A percentile compares a stretch with the other conserved stretches of the same genome.
Evolutionary conservation across 116 monocot species (phyloP).

Genomic region (Papilionanthe hybrid): DNA sequence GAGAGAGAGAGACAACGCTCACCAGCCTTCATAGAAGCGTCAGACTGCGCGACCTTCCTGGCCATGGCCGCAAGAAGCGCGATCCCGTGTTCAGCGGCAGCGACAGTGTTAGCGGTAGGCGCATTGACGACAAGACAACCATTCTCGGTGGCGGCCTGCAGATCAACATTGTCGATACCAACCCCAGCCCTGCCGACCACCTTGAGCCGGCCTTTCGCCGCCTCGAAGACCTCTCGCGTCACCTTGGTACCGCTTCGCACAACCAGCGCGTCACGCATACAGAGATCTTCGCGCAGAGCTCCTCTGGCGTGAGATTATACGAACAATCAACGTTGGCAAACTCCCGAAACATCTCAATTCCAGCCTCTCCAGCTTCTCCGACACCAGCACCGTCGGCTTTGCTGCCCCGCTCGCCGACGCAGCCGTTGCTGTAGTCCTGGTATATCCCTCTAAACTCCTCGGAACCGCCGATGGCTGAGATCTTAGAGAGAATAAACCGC

Average conservation of each 20-base stretch:
- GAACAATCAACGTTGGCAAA: conserved; percentile 63
- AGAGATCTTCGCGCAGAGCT: conserved; percentile 51
- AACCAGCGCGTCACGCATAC: conserved; percentile 63
- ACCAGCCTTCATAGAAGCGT: conserved; percentile 74
- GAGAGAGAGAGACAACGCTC: conserved; percentile 6
- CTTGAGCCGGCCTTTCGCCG: conserved; percentile 54
- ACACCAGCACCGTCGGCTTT: conserved; percentile 59
- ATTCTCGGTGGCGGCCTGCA: conserved; percentile 78
- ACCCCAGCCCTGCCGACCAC: conserved; percentile 84
- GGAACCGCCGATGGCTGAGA: background rate
- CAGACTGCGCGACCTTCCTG: conserved; percentile 64
- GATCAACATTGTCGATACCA: conserved; percentile 90
- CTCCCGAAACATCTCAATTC: conserved; percentile 42
- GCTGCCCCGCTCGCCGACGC: background rate
- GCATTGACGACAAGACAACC: conserved; percentile 86
- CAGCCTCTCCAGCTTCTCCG: conserved; percentile 66
- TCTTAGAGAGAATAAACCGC: background rate
- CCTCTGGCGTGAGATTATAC: conserved; percentile 47
- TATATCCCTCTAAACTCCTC: background rate
- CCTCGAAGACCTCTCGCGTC: conserved; percentile 72
- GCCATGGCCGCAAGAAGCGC: conserved; percentile 74
- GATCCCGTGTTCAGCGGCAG: conserved; percentile 82
- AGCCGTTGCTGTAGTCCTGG: conserved; percentile 4
- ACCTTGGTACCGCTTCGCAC: conserved; percentile 88
- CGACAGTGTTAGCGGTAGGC: conserved; percentile 76